A percentile compares a stretch with the other conserved stretches of the same genome.
Conservation (phyloP, 192 early-diverging fungal species). For the Thoreauomyces humboldtii region DNA sequence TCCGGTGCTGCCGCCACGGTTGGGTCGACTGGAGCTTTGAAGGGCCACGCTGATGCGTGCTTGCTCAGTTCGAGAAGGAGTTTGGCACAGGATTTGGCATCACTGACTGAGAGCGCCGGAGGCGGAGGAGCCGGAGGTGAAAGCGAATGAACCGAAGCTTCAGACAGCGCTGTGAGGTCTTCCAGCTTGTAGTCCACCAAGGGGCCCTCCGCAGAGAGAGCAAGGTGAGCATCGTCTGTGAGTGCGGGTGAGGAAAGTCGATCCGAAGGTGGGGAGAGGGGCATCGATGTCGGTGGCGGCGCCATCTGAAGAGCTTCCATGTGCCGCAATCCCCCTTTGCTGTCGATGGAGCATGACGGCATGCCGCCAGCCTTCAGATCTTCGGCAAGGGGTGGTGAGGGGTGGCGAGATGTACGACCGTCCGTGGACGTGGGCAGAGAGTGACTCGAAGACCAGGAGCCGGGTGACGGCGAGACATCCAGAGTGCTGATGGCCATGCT, state of each 20-base stretch:
- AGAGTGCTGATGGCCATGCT: too few species aligned
- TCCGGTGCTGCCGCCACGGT: constrained; percentile 51
- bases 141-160: not conserved
- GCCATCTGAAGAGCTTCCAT: not conserved
- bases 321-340: not conserved
- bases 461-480: too few species aligned
- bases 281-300: constrained; percentile 14
- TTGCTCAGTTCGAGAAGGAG: constrained; percentile 23
- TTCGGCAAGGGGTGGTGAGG: constrained; percentile 24
- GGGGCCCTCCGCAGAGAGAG: not conserved
- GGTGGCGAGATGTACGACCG: constrained; percentile 7
- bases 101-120: constrained; percentile 15
- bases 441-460: too few species aligned
- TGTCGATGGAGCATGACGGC: constrained; percentile 6
- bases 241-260: not conserved
- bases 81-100: constrained; percentile 16
- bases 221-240: not conserved
- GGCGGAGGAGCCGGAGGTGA: constrained; percentile 8
- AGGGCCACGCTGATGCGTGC: constrained; percentile 33
- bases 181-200: not conserved
- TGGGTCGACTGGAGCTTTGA: constrained; percentile 40
- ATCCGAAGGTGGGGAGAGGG: constrained; percentile 25
- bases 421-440: not conserved
- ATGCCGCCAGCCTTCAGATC: constrained; percentile 6
- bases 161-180: not conserved